A percentile compares a stretch with the other conserved stretches of the same genome.
Conservation (phyloP, 495 filamentous ascomycete genomes). For the Neurospora sp. region DNA sequence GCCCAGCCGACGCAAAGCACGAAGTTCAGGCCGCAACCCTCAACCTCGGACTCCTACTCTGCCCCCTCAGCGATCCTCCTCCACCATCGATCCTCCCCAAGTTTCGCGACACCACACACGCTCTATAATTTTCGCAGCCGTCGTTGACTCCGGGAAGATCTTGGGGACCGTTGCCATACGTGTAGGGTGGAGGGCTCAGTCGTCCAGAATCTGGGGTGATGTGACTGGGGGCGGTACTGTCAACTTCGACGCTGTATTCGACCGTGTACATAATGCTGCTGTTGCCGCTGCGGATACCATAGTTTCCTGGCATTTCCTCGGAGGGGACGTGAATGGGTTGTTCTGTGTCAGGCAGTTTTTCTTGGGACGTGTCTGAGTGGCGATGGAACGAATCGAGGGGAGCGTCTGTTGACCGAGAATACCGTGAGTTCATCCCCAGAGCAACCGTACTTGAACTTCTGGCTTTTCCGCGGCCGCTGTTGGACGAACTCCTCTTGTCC, state of each 20-base stretch:
- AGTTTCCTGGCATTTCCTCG: background rate
- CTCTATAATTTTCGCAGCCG: background rate
- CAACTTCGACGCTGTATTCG: background rate
- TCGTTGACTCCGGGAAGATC: background rate
- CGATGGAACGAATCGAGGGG: background rate
- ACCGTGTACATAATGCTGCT: background rate
- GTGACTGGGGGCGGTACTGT: background rate
- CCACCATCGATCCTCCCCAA: background rate
- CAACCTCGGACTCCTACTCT: background rate
- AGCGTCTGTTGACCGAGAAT: background rate
- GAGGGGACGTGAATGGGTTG: background rate
- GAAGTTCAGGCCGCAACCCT: background rate
- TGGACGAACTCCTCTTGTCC: background rate
- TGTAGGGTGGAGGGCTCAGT: background rate
- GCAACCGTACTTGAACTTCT: background rate
- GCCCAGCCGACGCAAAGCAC: background rate
- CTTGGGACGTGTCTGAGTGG: background rate
- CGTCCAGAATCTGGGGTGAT: background rate
- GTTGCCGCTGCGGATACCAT: background rate
- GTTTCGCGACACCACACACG: background rate
- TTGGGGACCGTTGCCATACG: background rate
- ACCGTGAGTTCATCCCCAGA: background rate
- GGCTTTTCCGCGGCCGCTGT: background rate
- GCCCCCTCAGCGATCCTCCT: background rate
- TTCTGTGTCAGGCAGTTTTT: background rate